Evolutionary conservation across 108 stramenopile species (phyloP).

Genomic region (Skeletonema tropicum): DNA sequence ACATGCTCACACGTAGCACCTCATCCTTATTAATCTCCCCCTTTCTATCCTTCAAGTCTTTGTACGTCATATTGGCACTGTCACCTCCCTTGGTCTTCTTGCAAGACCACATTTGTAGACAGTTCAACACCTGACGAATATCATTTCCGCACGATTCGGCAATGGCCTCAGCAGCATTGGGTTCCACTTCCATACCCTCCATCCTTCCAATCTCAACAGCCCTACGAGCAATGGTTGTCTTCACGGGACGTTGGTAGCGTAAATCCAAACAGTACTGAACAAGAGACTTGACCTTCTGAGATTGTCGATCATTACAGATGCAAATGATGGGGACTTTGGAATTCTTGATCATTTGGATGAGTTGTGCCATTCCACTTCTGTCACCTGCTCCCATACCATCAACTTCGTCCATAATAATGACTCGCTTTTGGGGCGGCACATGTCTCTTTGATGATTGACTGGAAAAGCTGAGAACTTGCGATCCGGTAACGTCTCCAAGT

Average conservation of each 20-base stretch:
- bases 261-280: conserved; percentile 96
- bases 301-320: conserved; percentile 98
- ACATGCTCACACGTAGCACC: conserved; percentile 87
- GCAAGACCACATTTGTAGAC: conserved; percentile 95
- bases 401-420: conserved; percentile 99
- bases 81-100: conserved; percentile 47
- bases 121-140: conserved; percentile 93
- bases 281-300: conserved; percentile 84
- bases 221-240: conserved; percentile 74
- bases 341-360: conserved; percentile 96
- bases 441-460: conserved; percentile 12
- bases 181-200: conserved; percentile 85
- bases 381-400: conserved; percentile 98
- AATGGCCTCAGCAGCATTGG: conserved; percentile 94
- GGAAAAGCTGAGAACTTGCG: conserved; percentile 64
- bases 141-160: conserved; percentile 96
- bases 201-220: conserved; percentile 77
- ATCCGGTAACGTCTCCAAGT: conserved; percentile 85
- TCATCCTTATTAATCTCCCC: conserved; percentile 84
- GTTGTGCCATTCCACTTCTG: conserved; percentile 90
- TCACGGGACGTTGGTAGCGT: conserved; percentile 81
- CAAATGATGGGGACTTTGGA: conserved; percentile 96
- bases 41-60: conserved; percentile 76
- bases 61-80: conserved; percentile 70
- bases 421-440: conserved; percentile 49